These are phyloP conservation scores for Hyaloperonospora arabidopsidis DNA, from an alignment of 352 stramenopile species.

Conservation along the genomic window DNA sequence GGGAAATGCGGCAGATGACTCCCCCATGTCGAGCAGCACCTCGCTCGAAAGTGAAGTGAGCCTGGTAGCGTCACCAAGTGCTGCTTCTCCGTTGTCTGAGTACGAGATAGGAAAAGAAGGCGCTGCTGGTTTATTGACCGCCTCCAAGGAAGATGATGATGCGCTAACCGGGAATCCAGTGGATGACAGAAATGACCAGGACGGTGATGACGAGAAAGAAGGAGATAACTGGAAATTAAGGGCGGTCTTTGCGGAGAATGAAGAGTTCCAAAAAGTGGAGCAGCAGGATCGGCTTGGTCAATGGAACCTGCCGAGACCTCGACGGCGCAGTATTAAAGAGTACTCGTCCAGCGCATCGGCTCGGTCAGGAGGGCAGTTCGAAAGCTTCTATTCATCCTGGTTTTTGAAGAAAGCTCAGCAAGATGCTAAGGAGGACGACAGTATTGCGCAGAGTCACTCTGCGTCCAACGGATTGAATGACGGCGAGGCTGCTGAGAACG, in stretches of 20 bases:
- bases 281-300: conserved; percentile 62
- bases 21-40: conserved; percentile 22
- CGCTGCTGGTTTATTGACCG: conserved; percentile 5
- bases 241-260: conserved; percentile 26
- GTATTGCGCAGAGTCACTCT: background rate
- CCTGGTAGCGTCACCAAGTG: conserved; percentile 20
- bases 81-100: conserved; percentile 18
- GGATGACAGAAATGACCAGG: conserved; percentile 41
- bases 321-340: conserved; percentile 35
- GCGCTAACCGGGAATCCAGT: conserved; percentile 17
- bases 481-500: conserved; percentile 1
- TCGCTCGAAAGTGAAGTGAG: conserved; percentile 24
- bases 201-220: conserved; percentile 46
- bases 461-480: background rate
- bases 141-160: conserved; percentile 4
- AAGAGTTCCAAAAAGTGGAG: conserved; percentile 34
- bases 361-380: conserved; percentile 44
- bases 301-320: conserved; percentile 55
- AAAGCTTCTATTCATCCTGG: conserved; percentile 70
- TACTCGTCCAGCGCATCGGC: conserved; percentile 35
- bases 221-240: conserved; percentile 17
- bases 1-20: conserved; percentile 11
- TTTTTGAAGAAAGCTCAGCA: conserved; percentile 51
- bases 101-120: conserved; percentile 19
- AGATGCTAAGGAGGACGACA: conserved; percentile 22